Evolutionary conservation across 208 protist species (phyloP), one percentile per base, ranked within the genome.

Genomic region (Sergeia podlipaevii): DNA sequence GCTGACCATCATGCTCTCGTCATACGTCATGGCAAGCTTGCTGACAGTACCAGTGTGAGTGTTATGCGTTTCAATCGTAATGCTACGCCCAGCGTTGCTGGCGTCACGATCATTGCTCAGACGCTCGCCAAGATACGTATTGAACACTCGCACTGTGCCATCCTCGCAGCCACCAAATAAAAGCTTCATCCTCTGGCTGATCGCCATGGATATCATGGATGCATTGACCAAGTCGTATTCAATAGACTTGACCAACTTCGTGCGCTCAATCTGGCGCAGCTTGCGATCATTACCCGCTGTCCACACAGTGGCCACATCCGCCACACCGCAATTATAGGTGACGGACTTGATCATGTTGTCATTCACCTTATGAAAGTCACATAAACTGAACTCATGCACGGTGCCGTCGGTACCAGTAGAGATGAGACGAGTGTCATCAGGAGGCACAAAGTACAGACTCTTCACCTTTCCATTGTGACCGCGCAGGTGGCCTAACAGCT

Each of bases 401-500:
- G 95, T 93, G 36, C 97, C 97, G 74, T 99, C 97, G 37, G 85
- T 79, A 36, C 97, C 97, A 23, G 78, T 84, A 13, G 89, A 90
- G 37, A 98, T 58, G 38, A 99, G 57, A 36, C 74, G 71, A 1
- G 82, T 91, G 70, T 99, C 97, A 56, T 98, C 91, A 33, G 85
- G 85, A 2, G 86, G 77, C 24, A 93, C 82, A 54, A 95, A 96
- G 49, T 75, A 87, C 33, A 96, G 39, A 54, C 70, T 91, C 55
- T 72, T 79, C 30, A 96, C 86, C 72, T 97, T 97, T 41, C 90
- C 87, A 67, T 87, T 98, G 83, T 99, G 97, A 1, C 97, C 96
- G 34, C 95, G 93, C 46, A 98, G 67, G 49, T 97, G 94, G 18
- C 89, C 95, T 20, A 98, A 64, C 33, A 91, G 71, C 77, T 98